A percentile compares a stretch with the other conserved stretches of the same genome.
Conservation (phyloP, 2,329 filamentous ascomycete genomes). For the Penicillium sp. region DNA sequence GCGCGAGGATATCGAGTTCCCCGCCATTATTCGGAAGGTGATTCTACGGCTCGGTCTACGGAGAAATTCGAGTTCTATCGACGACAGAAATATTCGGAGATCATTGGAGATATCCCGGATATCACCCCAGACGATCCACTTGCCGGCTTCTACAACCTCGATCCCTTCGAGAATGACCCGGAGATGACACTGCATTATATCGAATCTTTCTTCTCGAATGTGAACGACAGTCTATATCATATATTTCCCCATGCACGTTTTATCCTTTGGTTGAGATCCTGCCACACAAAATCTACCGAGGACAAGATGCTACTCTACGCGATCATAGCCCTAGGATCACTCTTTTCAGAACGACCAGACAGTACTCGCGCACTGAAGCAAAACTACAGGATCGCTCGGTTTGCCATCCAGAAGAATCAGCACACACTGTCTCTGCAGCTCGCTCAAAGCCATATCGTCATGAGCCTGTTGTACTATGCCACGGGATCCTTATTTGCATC, state of each 20-base stretch:
- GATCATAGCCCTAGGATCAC: constrained; percentile 61
- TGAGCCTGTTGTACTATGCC: constrained; percentile 69
- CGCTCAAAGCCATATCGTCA: constrained; percentile 68
- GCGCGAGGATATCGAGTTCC: constrained; percentile 24
- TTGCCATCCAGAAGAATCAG: constrained; percentile 58
- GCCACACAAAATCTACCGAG: constrained; percentile 53
- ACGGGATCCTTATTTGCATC: constrained; percentile 63
- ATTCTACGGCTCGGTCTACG: constrained; percentile 16
- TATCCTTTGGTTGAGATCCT: constrained; percentile 57
- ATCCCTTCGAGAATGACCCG: constrained; percentile 59
- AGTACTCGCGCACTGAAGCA: constrained; percentile 50
- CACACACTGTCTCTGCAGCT: constrained; percentile 64
- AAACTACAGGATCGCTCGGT: constrained; percentile 61
- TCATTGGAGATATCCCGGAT: constrained; percentile 37
- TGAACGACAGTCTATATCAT: constrained; percentile 59
- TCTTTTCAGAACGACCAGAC: constrained; percentile 56
- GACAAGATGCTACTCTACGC: constrained; percentile 66
- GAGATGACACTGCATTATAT: constrained; percentile 57
- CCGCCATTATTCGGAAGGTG: constrained; percentile 18
- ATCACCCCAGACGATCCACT: constrained; percentile 35
- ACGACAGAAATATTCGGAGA: constrained; percentile 34
- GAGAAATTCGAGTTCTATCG: constrained; percentile 16
- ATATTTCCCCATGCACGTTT: constrained; percentile 62
- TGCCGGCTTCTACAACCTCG: constrained; percentile 51
- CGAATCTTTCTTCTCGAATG: constrained; percentile 61